Conservation (phyloP, 306 rosid species). For the Trifolium subterraneum region DNA sequence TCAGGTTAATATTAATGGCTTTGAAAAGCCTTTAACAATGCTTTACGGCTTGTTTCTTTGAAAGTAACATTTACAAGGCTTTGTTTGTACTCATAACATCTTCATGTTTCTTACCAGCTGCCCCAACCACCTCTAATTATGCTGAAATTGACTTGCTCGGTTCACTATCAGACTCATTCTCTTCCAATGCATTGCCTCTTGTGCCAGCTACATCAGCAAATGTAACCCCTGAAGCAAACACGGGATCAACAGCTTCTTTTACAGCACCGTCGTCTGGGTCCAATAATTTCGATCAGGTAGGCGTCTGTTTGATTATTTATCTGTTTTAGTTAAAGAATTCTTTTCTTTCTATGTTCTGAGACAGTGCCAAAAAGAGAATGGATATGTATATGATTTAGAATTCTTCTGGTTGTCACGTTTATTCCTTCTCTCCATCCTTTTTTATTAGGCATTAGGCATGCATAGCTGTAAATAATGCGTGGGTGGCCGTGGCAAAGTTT, state of each 20-base stretch:
- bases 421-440: conserved; percentile 15
- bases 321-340: conserved; percentile 16
- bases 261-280: conserved; percentile 54
- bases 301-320: conserved; percentile 19
- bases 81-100: conserved; percentile 37
- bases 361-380: conserved; percentile 2
- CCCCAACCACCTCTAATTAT: conserved; percentile 58
- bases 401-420: conserved; percentile 8
- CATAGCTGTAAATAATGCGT: background rate
- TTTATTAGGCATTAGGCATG: conserved; percentile 28
- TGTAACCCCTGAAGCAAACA: conserved; percentile 52
- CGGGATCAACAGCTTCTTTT: conserved; percentile 57
- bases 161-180: conserved; percentile 75
- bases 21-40: conserved; percentile 20
- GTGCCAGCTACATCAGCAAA: conserved; percentile 64
- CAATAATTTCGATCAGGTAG: conserved; percentile 67
- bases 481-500: conserved; percentile 17
- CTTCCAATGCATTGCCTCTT: conserved; percentile 70
- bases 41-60: background rate
- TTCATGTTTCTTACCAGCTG: conserved; percentile 56
- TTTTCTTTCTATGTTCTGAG: conserved; percentile 11
- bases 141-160: conserved; percentile 82
- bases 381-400: conserved; percentile 20
- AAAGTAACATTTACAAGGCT: conserved; percentile 26
- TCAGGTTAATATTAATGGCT: too few species aligned